Evolutionary conservation across 805 yeast species (phyloP), one percentile per base, ranked within the genome.

Genomic region (Candida boleticola): DNA sequence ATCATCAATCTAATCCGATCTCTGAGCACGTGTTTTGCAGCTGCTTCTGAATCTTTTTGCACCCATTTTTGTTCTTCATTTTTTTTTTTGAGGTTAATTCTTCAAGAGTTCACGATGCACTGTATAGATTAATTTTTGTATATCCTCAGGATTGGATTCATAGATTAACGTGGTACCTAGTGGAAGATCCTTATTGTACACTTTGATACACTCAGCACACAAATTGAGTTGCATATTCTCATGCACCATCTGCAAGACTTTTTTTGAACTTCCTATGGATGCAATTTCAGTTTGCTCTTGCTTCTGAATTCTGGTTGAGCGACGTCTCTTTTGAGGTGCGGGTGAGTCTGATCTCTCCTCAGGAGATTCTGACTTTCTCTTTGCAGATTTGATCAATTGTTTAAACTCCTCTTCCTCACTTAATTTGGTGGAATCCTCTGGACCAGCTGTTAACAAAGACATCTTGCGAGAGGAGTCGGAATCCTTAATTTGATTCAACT

Each of bases 241-340:
- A 13, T 38, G n/a, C n/a, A 19, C 29, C 17, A 30, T 16, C 21
- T 32, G 41, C 11, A 38, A 32, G 29, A 22, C 21, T 19, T 21
- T 22, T 21, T 29, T 38, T 6, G 41, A 38, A 11, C 41, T 29
- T 29, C 36, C 41, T 14, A 31, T 31, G 5, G 27, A 14, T 17
- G 33, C 20, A 17, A 38, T 22, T 16, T 29, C 34, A 20, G 19
- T 14, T 21, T 22, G 17, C 26, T 38, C 41, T 16, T 38, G 41
- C 16, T 38, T 38, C 6, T 38, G 41, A n/a, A 38, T 38, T 14
- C 43, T 26, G 14, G 43, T 40, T 5, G 39, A 35, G 11, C 43
- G 18, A 31, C 37, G 41, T 26, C 43, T 35, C 19, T 38, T 38
- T 10, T 19, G 16, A 3, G 33, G 33, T 13, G n/a, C 14, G 19